Base-by-base conservation (phyloP, 352 stramenopile species). In the Globisporangium irregulare region DNA sequence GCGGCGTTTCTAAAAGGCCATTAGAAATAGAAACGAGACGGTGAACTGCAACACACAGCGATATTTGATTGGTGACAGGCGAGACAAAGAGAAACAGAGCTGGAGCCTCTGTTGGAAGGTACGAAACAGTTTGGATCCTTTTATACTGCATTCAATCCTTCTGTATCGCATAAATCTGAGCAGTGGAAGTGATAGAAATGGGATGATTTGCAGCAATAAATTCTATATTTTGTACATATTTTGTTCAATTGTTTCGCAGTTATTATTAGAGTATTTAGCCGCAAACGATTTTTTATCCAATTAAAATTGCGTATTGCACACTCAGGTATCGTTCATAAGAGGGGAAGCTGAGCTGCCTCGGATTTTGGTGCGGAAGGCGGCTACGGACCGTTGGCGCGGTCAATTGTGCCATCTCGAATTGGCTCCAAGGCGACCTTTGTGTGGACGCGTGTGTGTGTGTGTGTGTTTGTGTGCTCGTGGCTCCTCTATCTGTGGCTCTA, bases 1-100 rank as follows among this genome's bases (percentile, higher is more conserved):
- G 38, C 14, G 10, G 18, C 43, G 43, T 51, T 51, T 51, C 43
- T 51, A 51, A 51, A 22, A 51, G 43, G 18, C 4, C 18, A 6
- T 9, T 67, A 57, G 61, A 58, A 32, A 69, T 69, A 69, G 64
- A 69, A 69, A 69, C 55, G 55, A 65, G 14, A 41, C 25, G 20
- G 1, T 51, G 5, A 50, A 22, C 43, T 41, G 12, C 36, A 41
- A 54, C 34, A n/a, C 20, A 25, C 58, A 57, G 9, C 9, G 24
- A 63, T 20, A 48, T 63, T 41, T 64, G 59, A 64, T 64, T 64
- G 59, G 59, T 64, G 59, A 64, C 59, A 64, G 46, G 34, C 20
- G 34, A 62, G 57, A 62, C 34, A 62, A 3, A 56, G 8, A 24
- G 10, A 27, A 14, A 56, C 50, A 56, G 10, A 25, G 22, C 9